These are phyloP conservation scores for Helicostylum pulchrum DNA, from an alignment of 192 early-diverging fungal species.

Conservation along the genomic window DNA sequence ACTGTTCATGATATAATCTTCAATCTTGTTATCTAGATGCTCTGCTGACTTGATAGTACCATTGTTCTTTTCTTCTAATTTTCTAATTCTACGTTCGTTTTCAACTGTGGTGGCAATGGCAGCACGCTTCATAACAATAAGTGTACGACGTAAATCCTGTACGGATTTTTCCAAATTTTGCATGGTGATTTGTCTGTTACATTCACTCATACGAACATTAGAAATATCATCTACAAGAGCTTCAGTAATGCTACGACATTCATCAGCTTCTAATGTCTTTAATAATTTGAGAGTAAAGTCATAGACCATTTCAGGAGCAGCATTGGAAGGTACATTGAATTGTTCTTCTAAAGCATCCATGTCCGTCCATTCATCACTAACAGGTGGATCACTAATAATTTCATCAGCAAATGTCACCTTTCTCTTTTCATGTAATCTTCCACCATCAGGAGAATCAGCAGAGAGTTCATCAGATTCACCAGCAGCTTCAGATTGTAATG, in stretches of 20 bases:
- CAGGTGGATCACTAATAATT: conserved; percentile 19
- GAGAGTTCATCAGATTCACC: conserved; percentile 17
- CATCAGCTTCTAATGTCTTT: conserved; percentile 45
- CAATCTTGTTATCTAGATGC: conserved; percentile 26
- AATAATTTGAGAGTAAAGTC: conserved; percentile 50
- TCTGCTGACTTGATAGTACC: conserved; percentile 8
- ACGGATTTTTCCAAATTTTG: conserved; percentile 50
- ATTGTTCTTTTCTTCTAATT: conserved; percentile 15
- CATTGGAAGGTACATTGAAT: conserved; percentile 38
- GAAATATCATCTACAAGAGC: conserved; percentile 60
- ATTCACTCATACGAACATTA: conserved; percentile 46
- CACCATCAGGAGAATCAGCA: neutral
- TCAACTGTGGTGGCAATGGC: conserved; percentile 42
- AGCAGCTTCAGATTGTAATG: conserved; percentile 51
- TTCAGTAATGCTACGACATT: conserved; percentile 50
- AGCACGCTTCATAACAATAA: conserved; percentile 57
- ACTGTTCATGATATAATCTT: conserved; percentile 34
- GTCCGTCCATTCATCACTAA: conserved; percentile 34
- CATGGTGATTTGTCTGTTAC: conserved; percentile 47
- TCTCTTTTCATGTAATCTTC: conserved; percentile 16
- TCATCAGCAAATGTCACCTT: conserved; percentile 41
- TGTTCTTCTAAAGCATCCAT: conserved; percentile 36
- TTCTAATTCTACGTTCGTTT: conserved; percentile 32
- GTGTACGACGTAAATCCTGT: conserved; percentile 49
- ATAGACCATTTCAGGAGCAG: conserved; percentile 46